Percentiles rank a stretch among this genome's conserved stretches.
Evolutionary conservation across 345 rosid species (phyloP).

Genomic region (Firmiana major): DNA sequence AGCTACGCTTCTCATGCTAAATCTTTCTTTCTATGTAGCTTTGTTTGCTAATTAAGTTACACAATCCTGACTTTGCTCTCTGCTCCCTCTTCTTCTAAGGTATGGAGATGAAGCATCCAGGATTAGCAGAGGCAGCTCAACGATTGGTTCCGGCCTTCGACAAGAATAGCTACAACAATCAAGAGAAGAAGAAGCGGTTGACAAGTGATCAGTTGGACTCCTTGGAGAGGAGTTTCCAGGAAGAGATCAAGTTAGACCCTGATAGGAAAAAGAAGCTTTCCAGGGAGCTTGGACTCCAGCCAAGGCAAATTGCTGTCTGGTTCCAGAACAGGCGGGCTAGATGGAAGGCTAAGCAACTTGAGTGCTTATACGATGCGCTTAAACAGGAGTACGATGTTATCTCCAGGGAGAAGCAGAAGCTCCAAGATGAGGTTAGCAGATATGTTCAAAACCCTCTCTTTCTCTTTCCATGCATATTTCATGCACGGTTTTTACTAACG

Average conservation of each 20-base stretch:
- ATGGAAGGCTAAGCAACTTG: slow-evolving; percentile 89
- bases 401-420: slow-evolving; percentile 60
- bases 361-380: slow-evolving; percentile 63
- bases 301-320: slow-evolving; percentile 90
- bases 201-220: slow-evolving; percentile 65
- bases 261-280: slow-evolving; percentile 80
- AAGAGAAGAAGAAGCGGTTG: slow-evolving; percentile 71
- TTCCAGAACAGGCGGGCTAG: slow-evolving; percentile 86
- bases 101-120: slow-evolving; percentile 46
- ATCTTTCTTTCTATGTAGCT: background rate
- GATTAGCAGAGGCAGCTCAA: slow-evolving; percentile 29
- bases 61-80: background rate
- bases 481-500: background rate
- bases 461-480: background rate
- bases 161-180: slow-evolving; percentile 34
- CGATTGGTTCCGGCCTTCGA: slow-evolving; percentile 39
- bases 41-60: background rate
- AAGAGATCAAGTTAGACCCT: slow-evolving; percentile 77
- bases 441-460: background rate
- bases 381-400: slow-evolving; percentile 61
- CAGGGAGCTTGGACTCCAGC: slow-evolving; percentile 77
- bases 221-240: slow-evolving; percentile 78
- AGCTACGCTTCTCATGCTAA: background rate
- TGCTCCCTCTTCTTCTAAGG: slow-evolving; percentile 25
- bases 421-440: slow-evolving; percentile 71